Conservation (phyloP, 129 eudicot genomes). For the Oenanthe sinensis region DNA sequence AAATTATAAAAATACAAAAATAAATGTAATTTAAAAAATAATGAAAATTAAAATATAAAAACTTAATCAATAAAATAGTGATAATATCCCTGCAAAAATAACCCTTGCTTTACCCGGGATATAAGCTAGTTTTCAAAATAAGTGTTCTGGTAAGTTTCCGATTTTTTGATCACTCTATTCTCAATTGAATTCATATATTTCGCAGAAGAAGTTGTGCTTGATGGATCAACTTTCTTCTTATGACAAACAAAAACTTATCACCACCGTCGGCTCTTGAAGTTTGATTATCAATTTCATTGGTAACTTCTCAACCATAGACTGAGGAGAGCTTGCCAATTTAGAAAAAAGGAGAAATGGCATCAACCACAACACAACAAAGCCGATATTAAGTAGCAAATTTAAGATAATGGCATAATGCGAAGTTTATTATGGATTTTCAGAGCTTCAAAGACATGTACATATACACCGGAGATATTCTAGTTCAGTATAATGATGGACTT, state of each 20-base stretch:
- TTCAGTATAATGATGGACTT: neutral
- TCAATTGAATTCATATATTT: too few species aligned
- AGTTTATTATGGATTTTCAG: conserved; percentile 2
- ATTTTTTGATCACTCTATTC: too few species aligned
- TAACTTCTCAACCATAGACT: neutral
- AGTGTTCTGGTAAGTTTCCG: too few species aligned
- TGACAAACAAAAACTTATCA: neutral
- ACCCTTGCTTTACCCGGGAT: too few species aligned
- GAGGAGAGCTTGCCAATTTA: neutral
- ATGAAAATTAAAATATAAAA: too few species aligned
- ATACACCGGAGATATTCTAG: conserved; percentile 4
- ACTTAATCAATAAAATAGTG: too few species aligned
- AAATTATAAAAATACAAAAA: too few species aligned
- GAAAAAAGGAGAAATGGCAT: neutral
- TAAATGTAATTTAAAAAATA: too few species aligned
- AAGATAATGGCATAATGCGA: neutral
- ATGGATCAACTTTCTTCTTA: neutral
- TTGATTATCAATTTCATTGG: too few species aligned
- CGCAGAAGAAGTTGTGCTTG: neutral
- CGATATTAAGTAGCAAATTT: neutral
- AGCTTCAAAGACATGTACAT: neutral
- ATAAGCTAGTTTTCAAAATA: too few species aligned
- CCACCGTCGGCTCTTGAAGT: neutral
- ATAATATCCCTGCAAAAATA: too few species aligned
- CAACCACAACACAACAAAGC: neutral